Base-by-base conservation (phyloP, 768 basidiomycete species). In the Saitozyma podzolica region DNA sequence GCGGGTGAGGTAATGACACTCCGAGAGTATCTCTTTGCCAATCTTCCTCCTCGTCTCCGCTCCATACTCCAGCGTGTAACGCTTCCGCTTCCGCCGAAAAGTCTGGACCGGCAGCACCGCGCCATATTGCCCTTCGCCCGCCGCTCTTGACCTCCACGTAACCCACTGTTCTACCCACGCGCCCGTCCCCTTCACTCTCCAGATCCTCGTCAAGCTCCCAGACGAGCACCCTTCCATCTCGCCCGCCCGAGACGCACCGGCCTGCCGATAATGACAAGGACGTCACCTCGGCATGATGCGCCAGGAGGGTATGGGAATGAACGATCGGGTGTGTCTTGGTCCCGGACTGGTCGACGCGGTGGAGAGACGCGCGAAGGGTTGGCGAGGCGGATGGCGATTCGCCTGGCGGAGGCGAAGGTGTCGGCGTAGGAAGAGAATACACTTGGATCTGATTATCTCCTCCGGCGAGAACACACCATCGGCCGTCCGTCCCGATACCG, bases 381-480 rank as follows among this genome's bases (percentile, higher is more conserved):
- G 51, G 20, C 3, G 51, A 56, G 40, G 63, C 39, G 8, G 62
- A 59, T 29, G 29, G 29, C 29, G 29, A 29, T 5, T 29, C 29
- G 29, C 29, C 29, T 29, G 29, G 29, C 29, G 29, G 29, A n/a
- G 59, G 60, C 9, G 67, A 56, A 20, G 61, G 49, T 40, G 59
- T 52, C 8, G 65, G 50, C 4, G 63, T 62, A 11, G 76, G 75
- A 17, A 79, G 51, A 6, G 73, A 66, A 51, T 74, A 79, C 5
- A 79, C 78, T 55, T 79, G 72, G n/a, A 79, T 76, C 54, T 71
- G 72, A 54, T 76, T 74, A 39, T 75, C 78, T 14, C 65, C 66
- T 11, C 78, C 78, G 5, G 76, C 75, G 0, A 79, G 67, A 14
- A 79, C 74, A 57, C 68, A 68, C 75, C 76, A 79, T 39, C 72